A percentile compares a stretch with the other conserved stretches of the same genome.
Conservation (phyloP, 345 rosid species). For the Mercurialis annua region DNA sequence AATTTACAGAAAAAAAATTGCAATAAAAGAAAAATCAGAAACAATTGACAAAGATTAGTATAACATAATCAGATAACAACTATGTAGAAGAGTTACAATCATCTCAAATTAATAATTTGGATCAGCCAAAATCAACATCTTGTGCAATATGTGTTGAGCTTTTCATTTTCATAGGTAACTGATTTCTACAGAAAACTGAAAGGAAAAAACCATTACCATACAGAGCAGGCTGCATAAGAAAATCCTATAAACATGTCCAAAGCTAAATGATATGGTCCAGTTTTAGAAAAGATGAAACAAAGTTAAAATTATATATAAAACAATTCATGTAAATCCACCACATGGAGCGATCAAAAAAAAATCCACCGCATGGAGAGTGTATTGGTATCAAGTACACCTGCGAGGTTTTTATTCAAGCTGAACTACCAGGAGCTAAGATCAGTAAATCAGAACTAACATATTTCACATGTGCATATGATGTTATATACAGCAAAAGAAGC, state of each 20-base stretch:
- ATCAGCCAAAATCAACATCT: neutral
- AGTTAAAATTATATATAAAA: neutral
- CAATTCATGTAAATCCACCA: neutral
- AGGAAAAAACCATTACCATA: neutral
- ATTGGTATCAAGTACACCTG: neutral
- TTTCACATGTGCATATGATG: neutral
- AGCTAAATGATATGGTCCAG: neutral
- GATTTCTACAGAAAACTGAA: neutral
- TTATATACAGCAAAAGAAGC: neutral
- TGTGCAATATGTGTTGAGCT: neutral
- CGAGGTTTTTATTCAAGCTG: neutral
- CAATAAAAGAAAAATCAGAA: neutral
- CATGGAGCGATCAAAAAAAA: neutral
- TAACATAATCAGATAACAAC: neutral
- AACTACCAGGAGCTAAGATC: neutral
- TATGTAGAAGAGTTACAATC: neutral
- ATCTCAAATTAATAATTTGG: neutral
- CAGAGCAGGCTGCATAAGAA: neutral
- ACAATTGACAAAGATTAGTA: slow-evolving; percentile 7
- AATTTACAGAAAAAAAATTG: neutral
- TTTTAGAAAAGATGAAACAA: neutral
- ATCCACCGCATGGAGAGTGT: neutral
- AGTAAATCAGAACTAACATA: neutral
- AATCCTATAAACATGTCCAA: neutral
- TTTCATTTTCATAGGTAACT: neutral